Evolutionary conservation across 352 stramenopile genomes (phyloP).

Genomic region (Peronospora farinosa): DNA sequence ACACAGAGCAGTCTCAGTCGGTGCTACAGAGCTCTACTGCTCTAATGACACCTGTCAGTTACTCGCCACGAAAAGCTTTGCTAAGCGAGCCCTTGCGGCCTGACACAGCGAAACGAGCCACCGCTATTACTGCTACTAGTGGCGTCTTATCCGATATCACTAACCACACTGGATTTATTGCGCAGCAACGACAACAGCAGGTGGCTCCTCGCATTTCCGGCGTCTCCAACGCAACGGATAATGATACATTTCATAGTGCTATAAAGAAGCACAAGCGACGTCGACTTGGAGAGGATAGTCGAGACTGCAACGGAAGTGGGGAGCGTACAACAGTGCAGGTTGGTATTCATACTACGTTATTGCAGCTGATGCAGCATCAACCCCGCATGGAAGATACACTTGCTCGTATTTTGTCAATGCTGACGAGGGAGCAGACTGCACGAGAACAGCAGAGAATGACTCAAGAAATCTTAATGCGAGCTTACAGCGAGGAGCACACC

Average conservation of each 20-base stretch:
- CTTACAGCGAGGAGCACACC: conserved; percentile 29
- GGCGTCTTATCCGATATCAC: conserved; percentile 54
- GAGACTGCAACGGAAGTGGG: too few relatives aligned
- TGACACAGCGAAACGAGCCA: conserved; percentile 6
- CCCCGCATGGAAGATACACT: conserved; percentile 30
- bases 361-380: conserved; percentile 35
- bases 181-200: conserved; percentile 21
- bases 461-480: conserved; percentile 20
- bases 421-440: conserved; percentile 25
- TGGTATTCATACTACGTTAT: conserved; percentile 31
- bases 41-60: conserved; percentile 2
- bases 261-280: conserved; percentile 36
- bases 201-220: conserved; percentile 2
- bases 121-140: background rate
- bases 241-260: conserved; percentile 2
- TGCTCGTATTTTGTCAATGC: conserved; percentile 28
- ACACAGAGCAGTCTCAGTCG: conserved; percentile 4
- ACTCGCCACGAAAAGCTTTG: background rate
- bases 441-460: conserved; percentile 22
- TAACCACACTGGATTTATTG: conserved; percentile 33
- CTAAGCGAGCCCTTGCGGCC: conserved; percentile 3
- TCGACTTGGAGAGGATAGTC: conserved; percentile 21
- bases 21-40: background rate
- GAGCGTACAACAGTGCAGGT: conserved; percentile 24
- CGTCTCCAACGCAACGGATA: conserved; percentile 1